Evolutionary conservation across 2,329 filamentous ascomycete species (phyloP), one percentile per base, ranked within the genome.

Genomic region (Cytospora leucostoma): DNA sequence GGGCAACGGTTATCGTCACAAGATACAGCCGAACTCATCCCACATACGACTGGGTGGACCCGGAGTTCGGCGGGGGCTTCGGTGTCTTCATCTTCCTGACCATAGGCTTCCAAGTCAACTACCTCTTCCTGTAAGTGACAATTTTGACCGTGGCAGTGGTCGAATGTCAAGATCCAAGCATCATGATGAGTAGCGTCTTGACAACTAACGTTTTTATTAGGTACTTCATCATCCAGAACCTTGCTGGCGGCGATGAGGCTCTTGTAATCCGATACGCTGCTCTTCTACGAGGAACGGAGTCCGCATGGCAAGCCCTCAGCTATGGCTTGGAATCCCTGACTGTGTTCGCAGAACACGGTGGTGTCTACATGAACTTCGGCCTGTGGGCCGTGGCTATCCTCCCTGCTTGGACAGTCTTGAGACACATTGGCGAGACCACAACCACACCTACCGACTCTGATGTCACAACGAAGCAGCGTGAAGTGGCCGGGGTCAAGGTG

Each of bases 41-140:
- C 0, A 83, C 80, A 0, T 88, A 85, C 68, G 90, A 92, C 72
- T 92, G 89, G 90, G 69, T 71, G 0, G 81, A 82, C 66, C 66
- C 76, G 0, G 88, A 86, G 0, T 92, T 92, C 61, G 88, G 88
- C 0, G 79, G 80, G 47, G 86, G 81, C 0, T 92, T 92, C 68
- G 84, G 81, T 0, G 78, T 91, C 19, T 92, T 89, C 72, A 70
- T 92, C 7, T 84, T 92, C 68, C 80, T 90, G 68, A 85, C 86
- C 0, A 75, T 84, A 12, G 84, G 87, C 0, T 92, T 92, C 68
- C 89, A 92, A 74, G 68, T 91, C 8, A 92, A 92, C 72, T 92
- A 92, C 71, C 79, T 91, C 67, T 91, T 87, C 71, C 74, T 91
- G 79, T 88, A 70, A 74, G 82, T 74, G 17, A 47, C 3, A 7